Evolutionary conservation across 257 asterid species (phyloP).

Genomic region (Perilla frutescens): DNA sequence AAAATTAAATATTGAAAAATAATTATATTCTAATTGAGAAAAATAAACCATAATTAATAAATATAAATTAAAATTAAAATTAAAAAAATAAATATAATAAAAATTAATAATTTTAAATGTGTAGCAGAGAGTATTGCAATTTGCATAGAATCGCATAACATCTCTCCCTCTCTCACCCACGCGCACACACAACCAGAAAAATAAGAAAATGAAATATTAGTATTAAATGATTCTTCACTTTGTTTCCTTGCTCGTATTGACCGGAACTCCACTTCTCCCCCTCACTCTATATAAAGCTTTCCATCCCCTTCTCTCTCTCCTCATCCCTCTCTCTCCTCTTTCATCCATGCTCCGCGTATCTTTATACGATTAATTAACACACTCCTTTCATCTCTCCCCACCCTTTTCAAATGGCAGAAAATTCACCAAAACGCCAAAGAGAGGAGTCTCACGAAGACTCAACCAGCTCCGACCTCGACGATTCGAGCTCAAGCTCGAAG

Average conservation of each 20-base stretch:
- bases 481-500: constrained; percentile 37
- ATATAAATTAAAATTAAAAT: too few species aligned
- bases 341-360: not conserved
- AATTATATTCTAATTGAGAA: too few species aligned
- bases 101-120: too few species aligned
- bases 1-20: too few species aligned
- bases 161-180: not conserved
- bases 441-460: constrained; percentile 44
- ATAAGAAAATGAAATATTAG: constrained; percentile 10
- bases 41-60: too few species aligned
- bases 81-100: too few species aligned
- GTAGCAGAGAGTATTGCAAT: too few species aligned
- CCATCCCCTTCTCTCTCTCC: constrained; percentile 70
- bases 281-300: constrained; percentile 59
- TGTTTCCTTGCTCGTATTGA: constrained; percentile 50
- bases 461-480: constrained; percentile 4
- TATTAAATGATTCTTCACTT: constrained; percentile 36
- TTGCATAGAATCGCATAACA: too few species aligned
- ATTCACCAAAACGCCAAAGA: constrained; percentile 68
- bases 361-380: too few species aligned
- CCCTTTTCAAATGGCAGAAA: constrained; percentile 58
- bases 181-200: not conserved
- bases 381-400: not conserved
- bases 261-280: constrained; percentile 42
- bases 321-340: constrained; percentile 43